These are phyloP conservation scores for Choiromyces venosus DNA, from an alignment of 495 filamentous ascomycete genomes.

Conservation along the genomic window DNA sequence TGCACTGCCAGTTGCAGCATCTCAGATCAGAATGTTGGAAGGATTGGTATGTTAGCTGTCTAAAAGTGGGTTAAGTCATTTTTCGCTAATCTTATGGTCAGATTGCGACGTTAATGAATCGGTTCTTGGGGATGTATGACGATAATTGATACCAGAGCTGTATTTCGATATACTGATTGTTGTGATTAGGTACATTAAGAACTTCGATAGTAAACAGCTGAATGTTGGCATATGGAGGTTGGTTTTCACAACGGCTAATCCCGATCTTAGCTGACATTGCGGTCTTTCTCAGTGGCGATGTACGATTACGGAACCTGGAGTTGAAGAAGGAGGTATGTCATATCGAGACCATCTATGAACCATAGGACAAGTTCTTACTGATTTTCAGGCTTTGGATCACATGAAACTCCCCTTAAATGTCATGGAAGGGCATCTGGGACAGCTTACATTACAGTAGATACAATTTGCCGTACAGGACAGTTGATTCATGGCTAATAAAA, in stretches of 20 bases:
- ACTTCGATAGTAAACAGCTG: slow-evolving; percentile 92
- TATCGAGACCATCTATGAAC: not conserved
- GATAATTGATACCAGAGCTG: not conserved
- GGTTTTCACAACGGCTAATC: not conserved
- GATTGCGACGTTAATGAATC: slow-evolving; percentile 83
- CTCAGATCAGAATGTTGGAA: slow-evolving; percentile 54
- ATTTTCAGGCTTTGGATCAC: slow-evolving; percentile 71
- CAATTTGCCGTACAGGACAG: not conserved
- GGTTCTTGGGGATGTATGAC: slow-evolving; percentile 92
- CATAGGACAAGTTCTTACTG: slow-evolving; percentile 7
- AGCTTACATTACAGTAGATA: slow-evolving; percentile 61
- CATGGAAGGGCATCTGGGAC: slow-evolving; percentile 85
- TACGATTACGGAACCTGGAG: slow-evolving; percentile 85
- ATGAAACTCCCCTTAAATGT: slow-evolving; percentile 93
- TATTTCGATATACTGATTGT: not conserved
- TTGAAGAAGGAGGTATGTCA: slow-evolving; percentile 62
- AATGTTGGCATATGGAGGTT: slow-evolving; percentile 91
- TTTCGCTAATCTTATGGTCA: slow-evolving; percentile 45
- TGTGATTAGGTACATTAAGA: slow-evolving; percentile 61
- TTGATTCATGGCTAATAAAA: not conserved
- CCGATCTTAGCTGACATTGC: slow-evolving; percentile 3
- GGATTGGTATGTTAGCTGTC: slow-evolving; percentile 49
- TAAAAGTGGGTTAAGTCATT: not conserved
- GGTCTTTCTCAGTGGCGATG: slow-evolving; percentile 60
- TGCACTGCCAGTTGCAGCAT: slow-evolving; percentile 14